Percentiles rank a stretch among this genome's conserved stretches.
phyloP scores from a whole-genome alignment of 257 asterid species.

The Linaria vulgaris region DNA sequence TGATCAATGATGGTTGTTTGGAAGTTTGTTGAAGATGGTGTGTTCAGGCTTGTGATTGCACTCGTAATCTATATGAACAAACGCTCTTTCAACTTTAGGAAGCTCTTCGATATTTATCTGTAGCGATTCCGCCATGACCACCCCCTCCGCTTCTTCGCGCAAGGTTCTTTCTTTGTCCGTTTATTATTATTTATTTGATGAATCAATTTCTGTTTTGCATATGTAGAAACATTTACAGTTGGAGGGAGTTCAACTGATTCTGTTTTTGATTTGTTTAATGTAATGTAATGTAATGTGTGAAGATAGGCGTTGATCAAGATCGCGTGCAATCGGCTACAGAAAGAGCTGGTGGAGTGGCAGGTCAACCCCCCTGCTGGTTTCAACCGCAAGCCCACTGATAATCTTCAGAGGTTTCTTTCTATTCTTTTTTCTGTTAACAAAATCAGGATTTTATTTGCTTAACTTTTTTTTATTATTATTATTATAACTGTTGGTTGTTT shows the following conservation, averaged over 20 bases:
- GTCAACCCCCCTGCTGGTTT: conserved; percentile 89
- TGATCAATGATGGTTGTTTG: conserved; percentile 46
- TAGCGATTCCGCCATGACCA: conserved; percentile 54
- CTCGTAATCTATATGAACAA: conserved; percentile 78
- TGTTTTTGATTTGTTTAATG: conserved; percentile 2
- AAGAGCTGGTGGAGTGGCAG: conserved; percentile 98
- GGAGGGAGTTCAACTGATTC: too few relatives aligned
- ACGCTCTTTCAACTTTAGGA: conserved; percentile 70
- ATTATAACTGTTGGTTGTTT: not conserved
- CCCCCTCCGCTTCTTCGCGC: conserved; percentile 59
- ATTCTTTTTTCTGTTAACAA: not conserved
- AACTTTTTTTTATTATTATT: not conserved
- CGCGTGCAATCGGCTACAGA: conserved; percentile 95
- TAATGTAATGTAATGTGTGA: not conserved
- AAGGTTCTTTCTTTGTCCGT: conserved; percentile 46
- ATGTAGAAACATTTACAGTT: too few relatives aligned
- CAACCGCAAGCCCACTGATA: conserved; percentile 83
- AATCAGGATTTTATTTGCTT: not conserved
- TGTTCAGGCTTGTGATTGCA: conserved; percentile 85
- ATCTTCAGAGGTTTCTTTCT: conserved; percentile 75
- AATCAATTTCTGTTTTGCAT: not conserved
- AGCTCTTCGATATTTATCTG: conserved; percentile 80
- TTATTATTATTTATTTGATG: too few relatives aligned
- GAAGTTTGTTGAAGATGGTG: conserved; percentile 60
- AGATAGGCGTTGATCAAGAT: conserved; percentile 85